Base-by-base conservation (phyloP, 164 flowering plant genomes). In the Malania oleifera region DNA sequence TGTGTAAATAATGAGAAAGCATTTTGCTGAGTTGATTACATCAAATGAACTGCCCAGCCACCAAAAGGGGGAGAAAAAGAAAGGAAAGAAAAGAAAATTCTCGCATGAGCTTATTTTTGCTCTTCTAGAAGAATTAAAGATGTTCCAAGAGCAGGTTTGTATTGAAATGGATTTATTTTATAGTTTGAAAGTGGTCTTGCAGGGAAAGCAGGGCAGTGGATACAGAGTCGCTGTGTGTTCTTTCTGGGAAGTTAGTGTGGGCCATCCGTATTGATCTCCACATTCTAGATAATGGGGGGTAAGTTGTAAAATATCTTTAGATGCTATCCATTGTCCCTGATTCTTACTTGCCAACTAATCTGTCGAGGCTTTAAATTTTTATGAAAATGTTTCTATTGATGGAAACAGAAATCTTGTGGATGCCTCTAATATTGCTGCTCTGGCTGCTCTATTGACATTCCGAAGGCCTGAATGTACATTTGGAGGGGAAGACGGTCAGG, bases 371-470 rank as follows among this genome's bases (percentile, higher is more conserved):
- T 24, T 24, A 8, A 50, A 14, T 23, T 50, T 23, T 50, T 50
- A 3, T 50, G 5, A 8, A 23, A 50, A 23, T 15, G 23, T 11
- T 50, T 24, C 24, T 24, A 2, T 19, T 47, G 51, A 9, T 4
- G 28, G 52, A 19, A 18, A 9, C 53, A 50, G 53, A 24, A 50
- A 50, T 24, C 53, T 50, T 24, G 53, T 50, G 7, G 53, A 50
- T 50, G 53, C 53, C 24, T 50, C 53, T 23, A 50, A 50, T 50
- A 50, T 50, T 50, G 53, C 53, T 23, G 53, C 53, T 50, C 24
- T 50, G 13, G 53, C 53, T 50, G 28, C 53, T 24, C 53, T 50
- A 2, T 5, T 50, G 28, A 50, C 53, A 23, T 50, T 50, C 29
- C 53, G 53, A 50, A 50, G 53, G 34, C 29, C 53, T 1, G 53